Evolutionary conservation across 345 rosid genomes (phyloP).

Genomic region (Hibiscus tridactylites): DNA sequence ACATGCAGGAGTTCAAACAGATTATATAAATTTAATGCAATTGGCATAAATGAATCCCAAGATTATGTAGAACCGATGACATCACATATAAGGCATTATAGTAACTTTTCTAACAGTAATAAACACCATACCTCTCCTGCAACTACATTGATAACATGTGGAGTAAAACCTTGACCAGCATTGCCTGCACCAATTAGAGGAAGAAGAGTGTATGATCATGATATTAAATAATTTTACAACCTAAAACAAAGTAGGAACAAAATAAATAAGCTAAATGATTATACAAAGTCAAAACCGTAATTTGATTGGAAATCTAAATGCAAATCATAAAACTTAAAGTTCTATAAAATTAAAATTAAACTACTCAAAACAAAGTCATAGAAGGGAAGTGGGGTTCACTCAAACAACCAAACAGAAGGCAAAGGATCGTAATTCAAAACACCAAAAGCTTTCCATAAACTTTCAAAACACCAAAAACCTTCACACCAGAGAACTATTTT

Average conservation of each 20-base stretch:
- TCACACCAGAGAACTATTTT: background rate
- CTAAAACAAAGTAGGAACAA: background rate
- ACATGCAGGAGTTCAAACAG: background rate
- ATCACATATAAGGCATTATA: background rate
- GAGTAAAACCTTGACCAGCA: conserved; percentile 67
- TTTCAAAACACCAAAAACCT: background rate
- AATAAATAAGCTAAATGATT: background rate
- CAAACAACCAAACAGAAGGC: conserved; percentile 7
- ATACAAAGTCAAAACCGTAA: background rate
- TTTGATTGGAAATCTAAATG: background rate
- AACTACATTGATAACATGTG: conserved; percentile 60
- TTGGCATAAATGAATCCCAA: background rate
- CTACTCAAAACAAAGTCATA: background rate
- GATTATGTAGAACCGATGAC: no score
- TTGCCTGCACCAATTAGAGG: conserved; percentile 41
- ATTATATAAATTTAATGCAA: background rate
- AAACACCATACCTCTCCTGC: conserved; percentile 69
- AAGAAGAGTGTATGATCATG: background rate
- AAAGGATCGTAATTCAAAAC: background rate
- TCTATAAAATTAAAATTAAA: background rate
- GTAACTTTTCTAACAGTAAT: background rate
- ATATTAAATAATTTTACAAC: background rate
- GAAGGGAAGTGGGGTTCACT: background rate
- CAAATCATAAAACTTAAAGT: background rate
- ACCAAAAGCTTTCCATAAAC: background rate